Percentiles rank a stretch among this genome's conserved stretches.
Evolutionary conservation across 2,329 filamentous ascomycete genomes (phyloP).

Genomic region (Fonsecaea erecta): DNA sequence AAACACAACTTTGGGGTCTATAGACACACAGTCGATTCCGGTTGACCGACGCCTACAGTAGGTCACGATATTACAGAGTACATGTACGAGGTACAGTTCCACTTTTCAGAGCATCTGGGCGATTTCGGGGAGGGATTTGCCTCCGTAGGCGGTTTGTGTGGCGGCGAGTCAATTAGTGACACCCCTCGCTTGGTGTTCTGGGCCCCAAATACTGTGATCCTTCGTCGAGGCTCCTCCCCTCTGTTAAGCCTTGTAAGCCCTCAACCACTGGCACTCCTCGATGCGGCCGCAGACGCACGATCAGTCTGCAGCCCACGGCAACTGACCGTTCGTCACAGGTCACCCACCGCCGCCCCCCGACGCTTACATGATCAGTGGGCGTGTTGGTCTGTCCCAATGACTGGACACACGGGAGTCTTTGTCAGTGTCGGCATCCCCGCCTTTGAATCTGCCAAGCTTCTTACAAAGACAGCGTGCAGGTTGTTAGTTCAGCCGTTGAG

Average conservation of each 20-base stretch:
- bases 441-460: not conserved
- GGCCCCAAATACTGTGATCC: too few species aligned
- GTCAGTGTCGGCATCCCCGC: not conserved
- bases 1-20: too few species aligned
- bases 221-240: not conserved
- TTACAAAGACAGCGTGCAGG: not conserved
- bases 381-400: not conserved
- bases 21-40: too few species aligned
- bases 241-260: not conserved
- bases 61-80: too few species aligned
- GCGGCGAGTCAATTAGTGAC: too few species aligned
- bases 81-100: not conserved
- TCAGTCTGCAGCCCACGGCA: not conserved
- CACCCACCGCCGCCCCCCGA: not conserved
- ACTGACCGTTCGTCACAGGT: not conserved
- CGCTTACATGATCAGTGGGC: not conserved
- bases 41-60: too few species aligned
- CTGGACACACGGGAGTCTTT: not conserved
- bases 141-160: too few species aligned
- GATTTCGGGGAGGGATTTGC: not conserved
- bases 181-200: too few species aligned
- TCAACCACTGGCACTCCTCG: too few species aligned
- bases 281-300: too few species aligned
- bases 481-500: not conserved
- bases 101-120: not conserved